Conservation (phyloP, 169 alveolate species). For the Cryptosporidium parvum region DNA sequence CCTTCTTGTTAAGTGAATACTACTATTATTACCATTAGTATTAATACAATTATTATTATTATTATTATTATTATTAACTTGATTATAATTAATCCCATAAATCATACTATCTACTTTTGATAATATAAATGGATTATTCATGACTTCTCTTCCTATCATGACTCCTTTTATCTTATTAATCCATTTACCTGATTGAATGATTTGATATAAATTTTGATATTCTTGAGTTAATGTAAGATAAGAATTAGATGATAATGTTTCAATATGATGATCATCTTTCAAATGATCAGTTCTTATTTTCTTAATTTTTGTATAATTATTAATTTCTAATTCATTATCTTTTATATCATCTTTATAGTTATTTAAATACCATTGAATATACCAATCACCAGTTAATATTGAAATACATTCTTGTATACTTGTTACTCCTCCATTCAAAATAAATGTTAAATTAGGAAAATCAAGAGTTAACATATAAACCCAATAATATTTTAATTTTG, state of each 20-base stretch:
- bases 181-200: not conserved
- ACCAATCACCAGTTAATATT: conserved; percentile 40
- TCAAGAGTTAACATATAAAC: conserved; percentile 88
- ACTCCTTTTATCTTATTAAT: conserved; percentile 78
- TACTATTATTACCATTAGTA: conserved; percentile 20
- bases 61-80: not conserved
- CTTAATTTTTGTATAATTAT: conserved; percentile 70
- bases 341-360: not conserved
- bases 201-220: not conserved
- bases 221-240: conserved; percentile 25
- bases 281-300: conserved; percentile 69
- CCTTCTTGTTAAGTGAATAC: conserved; percentile 76
- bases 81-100: conserved; percentile 78
- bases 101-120: conserved; percentile 82
- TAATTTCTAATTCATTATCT: not conserved
- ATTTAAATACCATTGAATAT: not conserved
- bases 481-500: conserved; percentile 92
- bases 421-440: conserved; percentile 93
- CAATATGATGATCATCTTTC: not conserved
- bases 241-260: conserved; percentile 28
- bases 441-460: conserved; percentile 91
- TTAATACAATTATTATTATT: too few relatives aligned
- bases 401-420: conserved; percentile 77
- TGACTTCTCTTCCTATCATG: conserved; percentile 88
- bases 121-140: conserved; percentile 85